phyloP scores from a whole-genome alignment of 192 early-diverging fungal species.

The Linnemannia zychae region DNA sequence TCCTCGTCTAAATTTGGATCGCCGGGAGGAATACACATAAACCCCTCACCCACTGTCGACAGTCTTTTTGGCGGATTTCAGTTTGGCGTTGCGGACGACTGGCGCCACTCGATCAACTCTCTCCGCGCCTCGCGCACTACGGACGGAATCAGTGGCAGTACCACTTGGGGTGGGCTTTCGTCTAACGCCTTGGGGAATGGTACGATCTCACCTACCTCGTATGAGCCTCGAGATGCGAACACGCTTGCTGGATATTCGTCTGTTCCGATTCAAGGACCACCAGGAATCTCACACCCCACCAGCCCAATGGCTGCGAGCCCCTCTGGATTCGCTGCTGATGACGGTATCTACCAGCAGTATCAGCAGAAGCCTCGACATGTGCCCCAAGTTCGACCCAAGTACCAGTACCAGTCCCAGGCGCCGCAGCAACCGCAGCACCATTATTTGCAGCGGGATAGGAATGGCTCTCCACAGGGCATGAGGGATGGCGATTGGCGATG shows the following conservation, averaged over 20 bases:
- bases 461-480: constrained; percentile 16
- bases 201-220: constrained; percentile 32
- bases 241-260: constrained; percentile 18
- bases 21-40: not conserved
- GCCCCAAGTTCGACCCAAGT: constrained; percentile 21
- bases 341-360: constrained; percentile 16
- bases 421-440: constrained; percentile 15
- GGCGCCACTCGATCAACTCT: constrained; percentile 46
- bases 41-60: constrained; percentile 37
- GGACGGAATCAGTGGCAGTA: constrained; percentile 1
- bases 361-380: constrained; percentile 17
- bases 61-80: constrained; percentile 53
- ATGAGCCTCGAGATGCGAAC: constrained; percentile 21
- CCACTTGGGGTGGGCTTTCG: constrained; percentile 47
- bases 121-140: constrained; percentile 26
- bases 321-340: constrained; percentile 17
- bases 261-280: constrained; percentile 22
- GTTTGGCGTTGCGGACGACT: constrained; percentile 49
- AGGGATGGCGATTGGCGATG: constrained; percentile 37
- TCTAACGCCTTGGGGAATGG: constrained; percentile 35
- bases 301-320: constrained; percentile 21
- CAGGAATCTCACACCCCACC: constrained; percentile 20
- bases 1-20: constrained; percentile 7
- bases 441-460: not conserved
- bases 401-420: constrained; percentile 18